Percentiles rank a stretch among this genome's conserved stretches.
Conservation (phyloP, 179 eudicot genomes). For the Silene noctiflora region DNA sequence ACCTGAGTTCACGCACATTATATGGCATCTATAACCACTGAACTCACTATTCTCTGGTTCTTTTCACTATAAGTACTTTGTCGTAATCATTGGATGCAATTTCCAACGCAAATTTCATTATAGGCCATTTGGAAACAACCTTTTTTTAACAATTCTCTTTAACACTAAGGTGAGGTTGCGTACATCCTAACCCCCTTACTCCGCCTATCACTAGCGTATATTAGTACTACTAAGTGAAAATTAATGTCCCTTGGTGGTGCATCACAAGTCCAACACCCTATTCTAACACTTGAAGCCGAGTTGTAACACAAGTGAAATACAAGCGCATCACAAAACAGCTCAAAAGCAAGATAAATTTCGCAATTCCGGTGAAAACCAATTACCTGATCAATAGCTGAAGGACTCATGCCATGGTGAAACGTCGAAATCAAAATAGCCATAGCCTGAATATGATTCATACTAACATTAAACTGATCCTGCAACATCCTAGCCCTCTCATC, state of each 20-base stretch:
- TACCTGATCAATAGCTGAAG: constrained; percentile 95
- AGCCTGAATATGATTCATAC: constrained; percentile 89
- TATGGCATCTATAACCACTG: not conserved
- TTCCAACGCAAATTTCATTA: not conserved
- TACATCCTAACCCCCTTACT: not conserved
- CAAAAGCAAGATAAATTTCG: not conserved
- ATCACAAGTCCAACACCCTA: not conserved
- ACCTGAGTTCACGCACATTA: constrained; percentile 1
- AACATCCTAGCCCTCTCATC: constrained; percentile 96
- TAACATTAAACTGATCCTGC: constrained; percentile 93
- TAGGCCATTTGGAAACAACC: not conserved
- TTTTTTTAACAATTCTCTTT: too few species aligned
- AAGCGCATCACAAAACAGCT: not conserved
- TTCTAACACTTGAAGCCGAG: not conserved
- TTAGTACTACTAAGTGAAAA: not conserved
- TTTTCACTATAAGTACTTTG: not conserved
- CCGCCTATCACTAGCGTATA: too few species aligned
- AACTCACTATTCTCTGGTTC: too few species aligned
- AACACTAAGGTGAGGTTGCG: too few species aligned
- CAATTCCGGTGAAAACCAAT: not conserved
- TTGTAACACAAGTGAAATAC: not conserved
- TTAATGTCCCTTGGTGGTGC: not conserved
- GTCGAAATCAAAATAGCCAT: constrained; percentile 76
- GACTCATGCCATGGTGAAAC: constrained; percentile 70
- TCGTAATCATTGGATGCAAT: not conserved